Evolutionary conservation across 345 rosid genomes (phyloP).

Genomic region (Stellera chamaejasme): DNA sequence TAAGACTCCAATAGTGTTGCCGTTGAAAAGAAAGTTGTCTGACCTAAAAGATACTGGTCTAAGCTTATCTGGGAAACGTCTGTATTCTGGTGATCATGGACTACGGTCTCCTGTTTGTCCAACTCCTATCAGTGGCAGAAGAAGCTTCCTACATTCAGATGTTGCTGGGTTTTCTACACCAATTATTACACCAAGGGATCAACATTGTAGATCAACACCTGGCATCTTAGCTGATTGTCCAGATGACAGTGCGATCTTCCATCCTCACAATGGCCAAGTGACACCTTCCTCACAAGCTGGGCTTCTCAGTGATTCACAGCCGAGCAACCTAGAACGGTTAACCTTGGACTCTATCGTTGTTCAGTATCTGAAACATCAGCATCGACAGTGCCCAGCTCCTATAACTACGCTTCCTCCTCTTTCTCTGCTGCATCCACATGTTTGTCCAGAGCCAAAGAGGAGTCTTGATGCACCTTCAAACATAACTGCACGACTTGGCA

Average conservation of each 20-base stretch:
- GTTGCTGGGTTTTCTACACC: conserved; percentile 53
- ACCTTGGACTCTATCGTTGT: conserved; percentile 81
- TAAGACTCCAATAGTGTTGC: conserved; percentile 63
- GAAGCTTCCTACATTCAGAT: conserved; percentile 32
- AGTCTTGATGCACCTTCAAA: conserved; percentile 85
- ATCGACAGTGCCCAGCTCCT: conserved; percentile 98
- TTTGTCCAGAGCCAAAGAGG: conserved; percentile 94
- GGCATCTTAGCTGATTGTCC: conserved; percentile 25
- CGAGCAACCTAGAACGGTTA: conserved; percentile 60
- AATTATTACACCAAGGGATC: conserved; percentile 32
- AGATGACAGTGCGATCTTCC: conserved; percentile 49
- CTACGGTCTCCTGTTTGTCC: conserved; percentile 49
- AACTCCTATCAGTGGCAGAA: conserved; percentile 48
- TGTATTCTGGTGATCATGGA: conserved; percentile 60
- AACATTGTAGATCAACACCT: conserved; percentile 30
- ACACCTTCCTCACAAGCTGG: conserved; percentile 46
- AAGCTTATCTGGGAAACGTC: conserved; percentile 56
- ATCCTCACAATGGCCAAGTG: conserved; percentile 31
- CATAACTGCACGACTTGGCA: conserved; percentile 80
- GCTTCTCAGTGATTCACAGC: conserved; percentile 44
- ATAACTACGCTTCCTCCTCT: conserved; percentile 97
- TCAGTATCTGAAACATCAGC: conserved; percentile 95
- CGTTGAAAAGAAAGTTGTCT: conserved; percentile 65
- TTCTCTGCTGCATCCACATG: conserved; percentile 87
- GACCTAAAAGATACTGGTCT: conserved; percentile 59